Conservation (phyloP, 176 grass and related monocot genomes). For the Bonia amplexicaulis region DNA sequence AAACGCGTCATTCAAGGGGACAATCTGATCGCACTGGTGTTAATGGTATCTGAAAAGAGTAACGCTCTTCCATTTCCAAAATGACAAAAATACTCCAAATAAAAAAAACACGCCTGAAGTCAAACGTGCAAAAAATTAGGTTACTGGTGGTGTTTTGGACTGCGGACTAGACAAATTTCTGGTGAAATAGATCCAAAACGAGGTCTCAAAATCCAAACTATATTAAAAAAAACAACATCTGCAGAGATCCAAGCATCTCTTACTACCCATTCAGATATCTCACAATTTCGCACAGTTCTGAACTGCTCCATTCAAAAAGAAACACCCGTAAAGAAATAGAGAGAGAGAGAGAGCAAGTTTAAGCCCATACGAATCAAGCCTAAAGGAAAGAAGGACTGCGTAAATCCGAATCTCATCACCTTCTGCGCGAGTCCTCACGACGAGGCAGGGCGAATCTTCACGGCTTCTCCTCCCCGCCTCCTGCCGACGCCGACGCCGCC, state of each 20-base stretch:
- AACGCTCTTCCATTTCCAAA: neutral
- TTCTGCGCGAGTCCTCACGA: neutral
- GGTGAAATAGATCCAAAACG: neutral
- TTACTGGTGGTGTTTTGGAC: neutral
- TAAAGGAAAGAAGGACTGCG: neutral
- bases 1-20: neutral
- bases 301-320: constrained; percentile 19
- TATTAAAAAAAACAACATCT: neutral
- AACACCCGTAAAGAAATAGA: neutral
- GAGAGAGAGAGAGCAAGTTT: neutral
- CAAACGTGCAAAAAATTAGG: neutral
- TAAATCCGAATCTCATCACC: constrained; percentile 15
- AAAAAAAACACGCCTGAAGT: neutral
- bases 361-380: neutral
- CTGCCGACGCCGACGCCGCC: neutral
- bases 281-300: neutral
- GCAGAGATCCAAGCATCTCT: neutral
- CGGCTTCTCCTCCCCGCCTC: neutral
- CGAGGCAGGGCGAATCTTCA: neutral
- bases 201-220: neutral
- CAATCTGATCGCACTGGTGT: neutral
- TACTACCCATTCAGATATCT: neutral
- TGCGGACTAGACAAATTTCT: neutral
- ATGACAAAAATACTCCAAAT: neutral
- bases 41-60: neutral